These are phyloP conservation scores for Vitis hybrid DNA, from an alignment of 177 flowering plant species.

Conservation along the genomic window DNA sequence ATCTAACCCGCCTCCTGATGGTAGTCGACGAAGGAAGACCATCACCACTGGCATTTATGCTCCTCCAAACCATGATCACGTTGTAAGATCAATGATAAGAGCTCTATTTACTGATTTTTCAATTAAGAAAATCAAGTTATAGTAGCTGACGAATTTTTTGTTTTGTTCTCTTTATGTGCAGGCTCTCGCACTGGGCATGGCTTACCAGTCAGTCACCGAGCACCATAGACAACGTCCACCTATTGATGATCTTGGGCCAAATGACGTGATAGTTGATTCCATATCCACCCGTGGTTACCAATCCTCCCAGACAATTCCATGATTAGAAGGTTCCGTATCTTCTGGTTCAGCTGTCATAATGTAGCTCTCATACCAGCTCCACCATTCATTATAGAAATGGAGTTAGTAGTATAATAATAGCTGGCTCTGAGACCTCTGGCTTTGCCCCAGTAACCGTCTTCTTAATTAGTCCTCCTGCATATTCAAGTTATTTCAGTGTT, in stretches of 20 bases:
- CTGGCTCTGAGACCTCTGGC: no score
- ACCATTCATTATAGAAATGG: no score
- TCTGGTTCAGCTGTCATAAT: no score
- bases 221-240: constrained; percentile 93
- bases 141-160: not conserved
- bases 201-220: constrained; percentile 80
- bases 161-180: constrained; percentile 26
- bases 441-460: no score
- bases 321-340: not conserved
- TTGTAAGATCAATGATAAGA: constrained; percentile 46
- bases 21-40: constrained; percentile 56
- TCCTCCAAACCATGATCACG: constrained; percentile 75
- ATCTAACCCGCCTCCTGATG: constrained; percentile 44
- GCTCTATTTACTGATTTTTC: not conserved
- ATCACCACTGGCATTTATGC: constrained; percentile 85
- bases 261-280: constrained; percentile 36
- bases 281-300: constrained; percentile 24
- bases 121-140: no score
- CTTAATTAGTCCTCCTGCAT: no score
- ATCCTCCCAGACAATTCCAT: constrained; percentile 23
- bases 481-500: no score
- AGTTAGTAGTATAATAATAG: no score
- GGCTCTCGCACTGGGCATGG: constrained; percentile 92
- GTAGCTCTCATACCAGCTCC: no score
- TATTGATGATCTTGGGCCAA: constrained; percentile 59